A percentile compares a stretch with the other conserved stretches of the same genome.
Conservation (phyloP, 2,329 filamentous ascomycete genomes). For the Escovopsis sp. region DNA sequence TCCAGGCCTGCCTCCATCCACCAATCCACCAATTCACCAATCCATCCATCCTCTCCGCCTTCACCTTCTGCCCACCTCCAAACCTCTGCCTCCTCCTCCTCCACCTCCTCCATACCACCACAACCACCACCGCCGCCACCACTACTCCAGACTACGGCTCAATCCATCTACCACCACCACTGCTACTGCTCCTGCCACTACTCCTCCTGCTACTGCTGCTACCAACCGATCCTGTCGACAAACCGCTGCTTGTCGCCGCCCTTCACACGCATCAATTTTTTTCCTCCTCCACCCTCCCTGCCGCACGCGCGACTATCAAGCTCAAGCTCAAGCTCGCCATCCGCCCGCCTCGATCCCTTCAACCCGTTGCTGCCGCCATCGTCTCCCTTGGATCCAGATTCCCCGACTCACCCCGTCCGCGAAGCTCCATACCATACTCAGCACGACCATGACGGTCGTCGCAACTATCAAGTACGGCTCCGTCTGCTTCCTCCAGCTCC, state of each 20-base stretch:
- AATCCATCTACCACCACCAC: too few species aligned
- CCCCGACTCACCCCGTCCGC: constrained; percentile 20
- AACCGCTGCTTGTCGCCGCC: constrained; percentile 2
- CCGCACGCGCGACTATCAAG: constrained; percentile 12
- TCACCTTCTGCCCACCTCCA: too few species aligned
- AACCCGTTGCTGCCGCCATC: background rate
- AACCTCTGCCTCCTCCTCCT: too few species aligned
- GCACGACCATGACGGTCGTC: constrained; percentile 39
- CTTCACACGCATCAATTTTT: constrained; percentile 2
- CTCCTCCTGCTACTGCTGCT: background rate
- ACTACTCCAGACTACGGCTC: too few species aligned
- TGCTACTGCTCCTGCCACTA: constrained; percentile 1
- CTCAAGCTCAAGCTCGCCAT: too few species aligned
- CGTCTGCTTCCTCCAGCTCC: constrained; percentile 7
- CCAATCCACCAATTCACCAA: background rate
- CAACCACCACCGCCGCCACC: background rate
- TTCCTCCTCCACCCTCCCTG: constrained; percentile 3
- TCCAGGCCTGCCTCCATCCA: background rate
- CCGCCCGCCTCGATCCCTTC: constrained; percentile 3
- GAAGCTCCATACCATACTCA: constrained; percentile 18
- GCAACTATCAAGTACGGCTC: constrained; percentile 47
- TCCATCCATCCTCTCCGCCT: background rate
- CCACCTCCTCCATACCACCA: background rate
- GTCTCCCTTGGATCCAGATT: constrained; percentile 1
- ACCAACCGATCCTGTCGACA: constrained; percentile 4